Conservation (phyloP, 2,329 filamentous ascomycete genomes). For the Apiospora malaysiana region DNA sequence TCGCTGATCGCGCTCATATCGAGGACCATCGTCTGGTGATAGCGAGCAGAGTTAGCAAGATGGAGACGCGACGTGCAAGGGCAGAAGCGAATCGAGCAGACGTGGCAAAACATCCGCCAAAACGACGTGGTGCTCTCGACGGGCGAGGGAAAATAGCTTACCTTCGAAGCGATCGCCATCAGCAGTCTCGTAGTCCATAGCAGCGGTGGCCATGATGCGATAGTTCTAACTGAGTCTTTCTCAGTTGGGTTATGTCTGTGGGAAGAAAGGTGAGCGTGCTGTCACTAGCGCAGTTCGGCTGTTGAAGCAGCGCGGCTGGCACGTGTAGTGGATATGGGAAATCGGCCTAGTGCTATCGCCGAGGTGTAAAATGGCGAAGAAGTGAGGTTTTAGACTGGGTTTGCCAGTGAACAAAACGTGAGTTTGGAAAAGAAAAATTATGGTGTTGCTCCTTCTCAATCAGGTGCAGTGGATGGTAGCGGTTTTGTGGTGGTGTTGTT, state of each 20-base stretch:
- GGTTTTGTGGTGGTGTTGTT: neutral
- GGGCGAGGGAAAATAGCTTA: constrained; percentile 43
- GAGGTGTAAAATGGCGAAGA: neutral
- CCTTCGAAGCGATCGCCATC: constrained; percentile 72
- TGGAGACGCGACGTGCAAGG: neutral
- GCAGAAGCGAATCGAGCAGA: neutral
- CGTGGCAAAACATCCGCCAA: neutral
- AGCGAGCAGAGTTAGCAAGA: constrained; percentile 28
- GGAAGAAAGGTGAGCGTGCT: constrained; percentile 19
- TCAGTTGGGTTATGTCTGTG: constrained; percentile 20
- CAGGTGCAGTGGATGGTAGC: neutral
- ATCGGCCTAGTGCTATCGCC: constrained; percentile 12
- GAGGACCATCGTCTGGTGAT: constrained; percentile 63
- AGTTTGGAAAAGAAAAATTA: neutral
- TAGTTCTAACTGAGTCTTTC: constrained; percentile 17
- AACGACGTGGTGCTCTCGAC: neutral
- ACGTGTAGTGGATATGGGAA: constrained; percentile 20
- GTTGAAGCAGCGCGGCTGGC: constrained; percentile 19
- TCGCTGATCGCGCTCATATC: constrained; percentile 70
- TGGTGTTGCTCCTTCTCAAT: neutral
- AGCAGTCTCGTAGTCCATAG: constrained; percentile 74
- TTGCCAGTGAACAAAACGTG: neutral
- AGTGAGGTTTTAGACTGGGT: neutral
- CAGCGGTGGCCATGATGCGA: constrained; percentile 62
- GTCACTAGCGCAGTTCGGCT: constrained; percentile 19